Percentiles rank a stretch among this genome's conserved stretches.
Conservation (phyloP, 2,329 filamentous ascomycete genomes). For the Fusarium protoensiforme region DNA sequence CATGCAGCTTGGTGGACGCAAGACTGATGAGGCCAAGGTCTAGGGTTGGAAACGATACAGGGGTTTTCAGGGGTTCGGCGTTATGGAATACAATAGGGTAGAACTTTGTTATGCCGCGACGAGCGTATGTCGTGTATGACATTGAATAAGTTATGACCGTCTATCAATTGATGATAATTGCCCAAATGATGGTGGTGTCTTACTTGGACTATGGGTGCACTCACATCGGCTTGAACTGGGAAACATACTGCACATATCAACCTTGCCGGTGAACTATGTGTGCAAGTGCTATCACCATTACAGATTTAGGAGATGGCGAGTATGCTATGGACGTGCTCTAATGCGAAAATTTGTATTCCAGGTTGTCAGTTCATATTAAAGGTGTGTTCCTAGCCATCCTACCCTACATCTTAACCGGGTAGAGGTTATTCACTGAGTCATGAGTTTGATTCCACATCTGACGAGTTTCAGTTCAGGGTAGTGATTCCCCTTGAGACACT, state of each 20-base stretch:
- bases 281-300: not conserved
- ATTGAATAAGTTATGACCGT: not conserved
- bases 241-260: not conserved
- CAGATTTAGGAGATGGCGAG: not conserved
- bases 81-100: conserved; percentile 26
- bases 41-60: conserved; percentile 13
- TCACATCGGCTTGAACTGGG: not conserved
- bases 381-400: not conserved
- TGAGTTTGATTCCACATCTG: not conserved
- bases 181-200: not conserved
- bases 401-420: not conserved
- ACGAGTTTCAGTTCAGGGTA: not conserved
- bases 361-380: not conserved
- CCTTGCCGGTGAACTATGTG: not conserved
- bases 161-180: conserved; percentile 2
- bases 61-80: conserved; percentile 24
- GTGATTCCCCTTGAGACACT: too few relatives aligned
- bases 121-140: not conserved
- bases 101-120: not conserved
- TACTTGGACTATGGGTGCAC: not conserved
- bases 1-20: conserved; percentile 57
- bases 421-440: not conserved
- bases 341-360: not conserved
- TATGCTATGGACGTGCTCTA: not conserved
- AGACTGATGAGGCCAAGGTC: conserved; percentile 39